Percentiles rank a stretch among this genome's conserved stretches.
These are phyloP conservation scores for Dysphania ambrosioides DNA, from an alignment of 148 eudicot species.

Conservation along the genomic window DNA sequence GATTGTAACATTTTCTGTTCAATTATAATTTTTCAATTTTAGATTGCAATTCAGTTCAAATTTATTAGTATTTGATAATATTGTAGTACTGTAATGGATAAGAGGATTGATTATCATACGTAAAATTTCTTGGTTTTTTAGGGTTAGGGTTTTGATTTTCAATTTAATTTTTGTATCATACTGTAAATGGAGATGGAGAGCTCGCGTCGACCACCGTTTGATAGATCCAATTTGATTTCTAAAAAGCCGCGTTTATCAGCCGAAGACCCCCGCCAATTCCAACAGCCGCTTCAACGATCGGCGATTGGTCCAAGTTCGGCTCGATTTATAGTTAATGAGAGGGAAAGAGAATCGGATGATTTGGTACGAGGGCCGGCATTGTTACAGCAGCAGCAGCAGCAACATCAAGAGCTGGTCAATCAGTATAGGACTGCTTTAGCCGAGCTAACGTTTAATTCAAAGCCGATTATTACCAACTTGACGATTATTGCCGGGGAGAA, in stretches of 20 bases:
- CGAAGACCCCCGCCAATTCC: slow-evolving; percentile 41
- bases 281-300: slow-evolving; percentile 23
- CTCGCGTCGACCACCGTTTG: slow-evolving; percentile 57
- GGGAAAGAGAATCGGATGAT: slow-evolving; percentile 42
- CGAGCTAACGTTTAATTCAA: slow-evolving; percentile 93
- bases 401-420: slow-evolving; percentile 67
- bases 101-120: background rate
- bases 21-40: slow-evolving; percentile 9
- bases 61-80: background rate
- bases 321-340: slow-evolving; percentile 30
- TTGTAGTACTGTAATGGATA: slow-evolving; percentile 24
- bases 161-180: slow-evolving; percentile 1
- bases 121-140: too few relatives aligned
- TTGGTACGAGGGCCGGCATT: slow-evolving; percentile 45
- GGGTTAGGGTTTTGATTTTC: slow-evolving; percentile 31
- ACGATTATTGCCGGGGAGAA: slow-evolving; percentile 94
- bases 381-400: slow-evolving; percentile 39
- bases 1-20: background rate
- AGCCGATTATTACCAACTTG: slow-evolving; percentile 91
- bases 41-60: background rate
- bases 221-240: slow-evolving; percentile 54
- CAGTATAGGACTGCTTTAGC: slow-evolving; percentile 82
- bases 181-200: slow-evolving; percentile 66
- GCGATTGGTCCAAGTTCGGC: slow-evolving; percentile 23
- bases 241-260: slow-evolving; percentile 63